Base-by-base conservation (phyloP, 2,329 filamentous ascomycete genomes). In the Trichoderma atrobrunneum region DNA sequence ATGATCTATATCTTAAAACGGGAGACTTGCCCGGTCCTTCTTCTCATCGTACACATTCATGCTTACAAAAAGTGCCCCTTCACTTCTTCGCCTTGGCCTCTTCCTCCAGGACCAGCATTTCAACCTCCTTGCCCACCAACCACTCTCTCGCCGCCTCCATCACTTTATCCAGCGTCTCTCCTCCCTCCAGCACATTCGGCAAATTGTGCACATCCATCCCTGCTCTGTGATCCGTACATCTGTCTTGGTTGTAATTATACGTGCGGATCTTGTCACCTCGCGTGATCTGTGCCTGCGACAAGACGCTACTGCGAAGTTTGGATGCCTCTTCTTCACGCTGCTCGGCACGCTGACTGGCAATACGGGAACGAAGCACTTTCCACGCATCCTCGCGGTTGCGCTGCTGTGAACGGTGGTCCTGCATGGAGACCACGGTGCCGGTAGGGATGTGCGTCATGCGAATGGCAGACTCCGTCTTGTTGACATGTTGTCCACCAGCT, bases 381-480 rank as follows among this genome's bases (percentile, higher is more conserved):
- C 96, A 98, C 1, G 96, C 96, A 73, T 90, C 90, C 73, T 94
- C 92, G 59, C 95, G 89, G 82, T 99, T 99, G 75, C 93, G 90
- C 76, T 93, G 90, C 84, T 99, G 96, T 57, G 94, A 97, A 70
- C 96, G 89, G 68, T 91, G 91, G 80, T 99, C 96, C 81, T 99
- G 96, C 87, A 98, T 97, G 14, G 91, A 91, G 16, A 98, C 95
- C 2, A 93, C 89, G 0, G 91, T 96, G 59, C 92, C 93, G 1
- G 94, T 97, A 2, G 96, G 96, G 7, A 92, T 82, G 84, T 99
- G 96, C 2, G 95, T 98, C 77, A 99, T 86, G 11, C 96, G 91
- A 73, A 99, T 93, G 4, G 96, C 96, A 34, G 94, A 97, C 84
- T 99, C 96, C 0, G 96, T 99, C 81, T 95, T 98, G 84, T 99